Conservation (phyloP, 305 asterid species). For the Fraxinus dipetala region DNA sequence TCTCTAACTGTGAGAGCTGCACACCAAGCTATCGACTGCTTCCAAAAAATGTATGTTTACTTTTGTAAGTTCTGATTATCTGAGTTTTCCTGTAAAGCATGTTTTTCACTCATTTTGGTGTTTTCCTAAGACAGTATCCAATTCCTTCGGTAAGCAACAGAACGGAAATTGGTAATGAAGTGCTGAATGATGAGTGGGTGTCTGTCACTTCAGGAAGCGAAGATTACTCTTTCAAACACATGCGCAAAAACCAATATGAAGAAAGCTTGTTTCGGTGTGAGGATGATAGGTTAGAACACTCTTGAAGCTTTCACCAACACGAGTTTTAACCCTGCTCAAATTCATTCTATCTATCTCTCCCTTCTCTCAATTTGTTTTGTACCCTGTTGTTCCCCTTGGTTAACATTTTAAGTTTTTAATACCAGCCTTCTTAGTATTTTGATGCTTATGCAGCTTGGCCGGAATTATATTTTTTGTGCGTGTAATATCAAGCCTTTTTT, state of each 20-base stretch:
- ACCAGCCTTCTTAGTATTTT: not conserved
- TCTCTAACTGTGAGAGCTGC: constrained; percentile 83
- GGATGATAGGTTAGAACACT: constrained; percentile 81
- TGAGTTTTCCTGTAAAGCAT: constrained; percentile 19
- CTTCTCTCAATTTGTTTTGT: constrained; percentile 7
- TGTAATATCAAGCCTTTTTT: not conserved
- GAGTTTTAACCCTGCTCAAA: constrained; percentile 21
- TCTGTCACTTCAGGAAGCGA: constrained; percentile 99
- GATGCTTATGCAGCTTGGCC: constrained; percentile 14
- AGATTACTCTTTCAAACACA: constrained; percentile 97
- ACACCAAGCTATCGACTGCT: constrained; percentile 97
- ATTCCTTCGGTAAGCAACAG: constrained; percentile 74
- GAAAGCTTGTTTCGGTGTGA: constrained; percentile 98
- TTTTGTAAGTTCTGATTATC: constrained; percentile 18
- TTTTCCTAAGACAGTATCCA: constrained; percentile 67
- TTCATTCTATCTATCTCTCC: constrained; percentile 3
- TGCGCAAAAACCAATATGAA: constrained; percentile 98
- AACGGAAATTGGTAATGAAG: constrained; percentile 72
- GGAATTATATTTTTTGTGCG: constrained; percentile 1
- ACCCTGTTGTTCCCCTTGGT: constrained; percentile 21
- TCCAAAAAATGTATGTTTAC: constrained; percentile 75
- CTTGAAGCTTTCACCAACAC: constrained; percentile 22
- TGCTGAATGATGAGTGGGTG: constrained; percentile 95
- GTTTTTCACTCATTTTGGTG: constrained; percentile 34
- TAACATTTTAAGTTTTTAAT: constrained; percentile 18